These are phyloP conservation scores for Stevia rebaudiana DNA, from an alignment of 140 eudicot genomes.

Conservation along the genomic window DNA sequence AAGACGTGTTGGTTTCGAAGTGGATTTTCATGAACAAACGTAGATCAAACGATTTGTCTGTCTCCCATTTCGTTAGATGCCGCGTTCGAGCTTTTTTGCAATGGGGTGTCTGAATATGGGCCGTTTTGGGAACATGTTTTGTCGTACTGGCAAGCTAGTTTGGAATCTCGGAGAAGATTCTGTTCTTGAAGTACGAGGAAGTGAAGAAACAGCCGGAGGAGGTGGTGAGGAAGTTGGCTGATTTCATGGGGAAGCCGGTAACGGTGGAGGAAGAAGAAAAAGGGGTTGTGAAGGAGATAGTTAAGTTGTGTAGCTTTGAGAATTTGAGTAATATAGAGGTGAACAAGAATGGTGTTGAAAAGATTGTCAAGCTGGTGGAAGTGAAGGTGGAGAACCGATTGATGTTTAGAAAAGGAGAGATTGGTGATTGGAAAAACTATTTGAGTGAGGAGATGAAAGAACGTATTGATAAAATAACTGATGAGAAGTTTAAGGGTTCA, in stretches of 20 bases:
- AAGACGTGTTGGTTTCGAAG: too few relatives aligned
- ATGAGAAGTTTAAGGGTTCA: background rate
- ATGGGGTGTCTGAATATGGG: background rate
- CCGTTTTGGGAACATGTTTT: background rate
- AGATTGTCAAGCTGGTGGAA: background rate
- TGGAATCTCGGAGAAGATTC: background rate
- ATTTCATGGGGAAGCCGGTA: background rate
- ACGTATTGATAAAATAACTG: background rate
- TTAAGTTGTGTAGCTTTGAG: background rate
- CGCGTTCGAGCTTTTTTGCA: background rate
- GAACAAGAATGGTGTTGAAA: background rate
- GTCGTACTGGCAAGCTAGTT: background rate
- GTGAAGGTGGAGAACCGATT: background rate
- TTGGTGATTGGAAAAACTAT: too few relatives aligned
- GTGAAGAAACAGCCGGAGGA: background rate
- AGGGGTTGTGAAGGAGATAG: background rate
- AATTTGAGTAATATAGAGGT: too few relatives aligned
- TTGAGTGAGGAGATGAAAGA: background rate
- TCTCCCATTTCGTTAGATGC: background rate
- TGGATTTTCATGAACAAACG: background rate
- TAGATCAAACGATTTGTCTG: background rate
- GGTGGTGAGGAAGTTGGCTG: constrained; percentile 3
- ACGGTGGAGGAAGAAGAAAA: background rate
- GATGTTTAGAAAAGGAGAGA: background rate
- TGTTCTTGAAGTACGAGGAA: background rate